phyloP scores from a whole-genome alignment of 2,329 filamentous ascomycete species.

The Sporothrix humicola region DNA sequence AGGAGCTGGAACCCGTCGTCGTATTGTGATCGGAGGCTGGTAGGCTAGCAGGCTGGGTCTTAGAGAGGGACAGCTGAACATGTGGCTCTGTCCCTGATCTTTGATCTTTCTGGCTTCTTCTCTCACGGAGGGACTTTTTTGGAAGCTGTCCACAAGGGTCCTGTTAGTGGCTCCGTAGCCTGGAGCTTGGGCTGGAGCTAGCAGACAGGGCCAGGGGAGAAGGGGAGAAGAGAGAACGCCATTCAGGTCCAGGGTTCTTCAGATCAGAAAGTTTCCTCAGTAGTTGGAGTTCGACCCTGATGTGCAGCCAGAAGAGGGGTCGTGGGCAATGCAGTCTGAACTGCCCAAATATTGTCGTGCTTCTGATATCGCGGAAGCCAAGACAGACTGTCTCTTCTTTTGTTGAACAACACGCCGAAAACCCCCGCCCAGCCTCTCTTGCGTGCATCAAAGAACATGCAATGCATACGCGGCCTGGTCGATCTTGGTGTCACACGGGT shows the following conservation, averaged over 20 bases:
- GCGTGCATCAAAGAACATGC: neutral
- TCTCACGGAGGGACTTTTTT: neutral
- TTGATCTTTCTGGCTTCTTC: neutral
- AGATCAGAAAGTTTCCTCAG: neutral
- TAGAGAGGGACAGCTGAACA: conserved; percentile 17
- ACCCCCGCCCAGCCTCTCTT: neutral
- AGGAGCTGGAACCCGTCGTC: neutral
- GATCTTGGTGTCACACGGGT: neutral
- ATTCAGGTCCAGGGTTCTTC: neutral
- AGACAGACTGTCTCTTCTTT: neutral
- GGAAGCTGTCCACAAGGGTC: conserved; percentile 17
- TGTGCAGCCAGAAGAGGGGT: conserved; percentile 5
- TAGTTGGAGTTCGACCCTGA: conserved; percentile 4
- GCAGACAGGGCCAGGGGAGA: neutral
- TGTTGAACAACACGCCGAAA: conserved; percentile 14
- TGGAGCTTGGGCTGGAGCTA: conserved; percentile 15
- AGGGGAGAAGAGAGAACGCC: neutral
- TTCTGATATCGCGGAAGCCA: too few species aligned
- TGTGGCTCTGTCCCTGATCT: neutral
- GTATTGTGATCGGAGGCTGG: conserved; percentile 19
- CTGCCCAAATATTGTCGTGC: too few species aligned
- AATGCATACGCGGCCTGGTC: neutral
- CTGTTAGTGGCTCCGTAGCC: conserved; percentile 17
- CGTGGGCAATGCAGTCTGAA: neutral
- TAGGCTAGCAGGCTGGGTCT: neutral